Conservation (phyloP, 257 asterid genomes). For the Solanum ahanhuiri region DNA sequence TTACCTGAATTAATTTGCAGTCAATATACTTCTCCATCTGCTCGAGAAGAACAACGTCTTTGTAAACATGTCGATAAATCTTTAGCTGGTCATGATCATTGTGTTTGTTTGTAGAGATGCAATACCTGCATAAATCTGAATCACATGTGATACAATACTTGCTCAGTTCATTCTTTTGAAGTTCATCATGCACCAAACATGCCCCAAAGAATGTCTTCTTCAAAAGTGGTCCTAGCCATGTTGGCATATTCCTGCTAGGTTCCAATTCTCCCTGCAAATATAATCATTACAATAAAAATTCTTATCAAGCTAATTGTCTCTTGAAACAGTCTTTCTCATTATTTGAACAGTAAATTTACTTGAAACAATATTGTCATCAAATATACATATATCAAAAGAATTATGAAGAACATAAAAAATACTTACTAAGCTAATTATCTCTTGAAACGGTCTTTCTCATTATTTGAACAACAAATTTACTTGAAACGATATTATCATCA, state of each 20-base stretch:
- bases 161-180: slow-evolving; percentile 21
- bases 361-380: neutral
- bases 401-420: neutral
- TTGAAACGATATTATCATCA: neutral
- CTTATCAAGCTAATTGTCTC: neutral
- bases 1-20: slow-evolving; percentile 18
- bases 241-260: neutral
- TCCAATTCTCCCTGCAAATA: neutral
- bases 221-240: slow-evolving; percentile 21
- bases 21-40: slow-evolving; percentile 9
- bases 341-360: neutral
- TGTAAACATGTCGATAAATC: slow-evolving; percentile 19
- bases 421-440: neutral
- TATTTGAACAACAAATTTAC: neutral
- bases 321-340: neutral
- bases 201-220: slow-evolving; percentile 24
- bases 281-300: neutral
- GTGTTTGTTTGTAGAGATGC: slow-evolving; percentile 15
- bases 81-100: slow-evolving; percentile 4
- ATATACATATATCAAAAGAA: neutral
- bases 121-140: slow-evolving; percentile 18
- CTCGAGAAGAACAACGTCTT: slow-evolving; percentile 17
- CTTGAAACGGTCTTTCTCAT: neutral
- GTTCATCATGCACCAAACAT: slow-evolving; percentile 14
- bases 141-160: slow-evolving; percentile 28